These are phyloP conservation scores for Apophysomyces elegans DNA, from an alignment of 371 early-diverging fungal species.

Conservation along the genomic window DNA sequence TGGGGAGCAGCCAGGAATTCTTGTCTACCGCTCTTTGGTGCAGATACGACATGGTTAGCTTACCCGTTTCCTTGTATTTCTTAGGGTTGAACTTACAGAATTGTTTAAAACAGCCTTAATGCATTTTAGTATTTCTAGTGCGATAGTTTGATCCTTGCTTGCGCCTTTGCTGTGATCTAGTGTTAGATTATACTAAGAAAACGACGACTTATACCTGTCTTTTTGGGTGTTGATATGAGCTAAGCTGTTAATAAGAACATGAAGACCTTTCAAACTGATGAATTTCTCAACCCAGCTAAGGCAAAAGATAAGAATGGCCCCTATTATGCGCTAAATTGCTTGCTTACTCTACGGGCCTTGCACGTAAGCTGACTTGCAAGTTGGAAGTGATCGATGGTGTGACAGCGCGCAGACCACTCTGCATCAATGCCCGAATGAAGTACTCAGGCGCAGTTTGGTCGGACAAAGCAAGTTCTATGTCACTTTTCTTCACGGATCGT, in stretches of 20 bases:
- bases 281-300: conserved; percentile 60
- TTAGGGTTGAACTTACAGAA: conserved; percentile 33
- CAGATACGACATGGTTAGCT: neutral
- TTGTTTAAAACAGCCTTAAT: conserved; percentile 73
- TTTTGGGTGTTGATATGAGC: conserved; percentile 43
- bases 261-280: conserved; percentile 70
- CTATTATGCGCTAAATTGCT: neutral
- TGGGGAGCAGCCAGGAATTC: conserved; percentile 68
- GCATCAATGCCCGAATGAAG: conserved; percentile 51
- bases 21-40: conserved; percentile 65
- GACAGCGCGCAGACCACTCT: conserved; percentile 44
- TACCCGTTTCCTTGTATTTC: neutral
- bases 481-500: neutral
- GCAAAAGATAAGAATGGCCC: conserved; percentile 10
- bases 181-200: too few relatives aligned
- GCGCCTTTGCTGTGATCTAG: neutral
- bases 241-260: conserved; percentile 60
- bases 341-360: conserved; percentile 48
- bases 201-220: conserved; percentile 1
- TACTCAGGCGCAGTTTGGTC: conserved; percentile 42
- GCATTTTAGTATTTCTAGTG: conserved; percentile 76
- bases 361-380: conserved; percentile 50
- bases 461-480: neutral
- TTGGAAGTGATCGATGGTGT: conserved; percentile 42
- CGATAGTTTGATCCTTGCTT: conserved; percentile 44